Percentiles rank a stretch among this genome's conserved stretches.
Evolutionary conservation across 2,329 filamentous ascomycete species (phyloP).

Genomic region (Fusarium udum): DNA sequence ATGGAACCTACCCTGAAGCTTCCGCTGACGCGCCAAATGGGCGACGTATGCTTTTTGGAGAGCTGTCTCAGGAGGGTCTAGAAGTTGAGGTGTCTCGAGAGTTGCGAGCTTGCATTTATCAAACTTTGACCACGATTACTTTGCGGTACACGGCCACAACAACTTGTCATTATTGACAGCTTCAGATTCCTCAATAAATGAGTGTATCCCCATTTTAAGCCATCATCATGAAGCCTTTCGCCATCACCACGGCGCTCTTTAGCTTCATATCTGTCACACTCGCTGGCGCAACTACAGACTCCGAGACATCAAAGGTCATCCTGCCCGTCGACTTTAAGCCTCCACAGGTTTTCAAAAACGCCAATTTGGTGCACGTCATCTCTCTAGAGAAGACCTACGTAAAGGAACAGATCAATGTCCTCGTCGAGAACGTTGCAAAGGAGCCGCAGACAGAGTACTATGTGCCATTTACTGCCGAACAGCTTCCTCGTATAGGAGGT

Average conservation of each 20-base stretch:
- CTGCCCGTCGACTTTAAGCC: slow-evolving; percentile 79
- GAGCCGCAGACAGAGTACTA: slow-evolving; percentile 90
- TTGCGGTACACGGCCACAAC: slow-evolving; percentile 17
- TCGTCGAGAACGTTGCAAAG: slow-evolving; percentile 86
- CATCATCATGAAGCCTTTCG: slow-evolving; percentile 53
- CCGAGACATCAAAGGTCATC: slow-evolving; percentile 66
- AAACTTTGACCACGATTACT: slow-evolving; percentile 16
- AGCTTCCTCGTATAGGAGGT: slow-evolving; percentile 81
- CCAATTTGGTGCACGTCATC: slow-evolving; percentile 87
- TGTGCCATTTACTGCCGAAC: slow-evolving; percentile 80
- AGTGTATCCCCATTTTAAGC: slow-evolving; percentile 40
- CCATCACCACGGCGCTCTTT: slow-evolving; percentile 66
- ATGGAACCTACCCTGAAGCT: slow-evolving; percentile 40
- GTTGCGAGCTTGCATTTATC: slow-evolving; percentile 33
- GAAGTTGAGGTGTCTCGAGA: slow-evolving; percentile 38
- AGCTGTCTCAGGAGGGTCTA: slow-evolving; percentile 43
- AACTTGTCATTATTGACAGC: slow-evolving; percentile 22
- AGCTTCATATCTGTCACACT: slow-evolving; percentile 64
- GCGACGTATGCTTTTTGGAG: slow-evolving; percentile 51
- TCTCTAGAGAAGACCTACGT: slow-evolving; percentile 94
- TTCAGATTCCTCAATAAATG: slow-evolving; percentile 48
- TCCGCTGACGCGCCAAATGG: slow-evolving; percentile 44
- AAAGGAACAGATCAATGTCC: slow-evolving; percentile 91
- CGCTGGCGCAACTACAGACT: slow-evolving; percentile 49
- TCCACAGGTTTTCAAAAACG: slow-evolving; percentile 91